A percentile compares a stretch with the other conserved stretches of the same genome.
These are phyloP conservation scores for Ormosia emarginata DNA, from an alignment of 306 rosid genomes.

Conservation along the genomic window DNA sequence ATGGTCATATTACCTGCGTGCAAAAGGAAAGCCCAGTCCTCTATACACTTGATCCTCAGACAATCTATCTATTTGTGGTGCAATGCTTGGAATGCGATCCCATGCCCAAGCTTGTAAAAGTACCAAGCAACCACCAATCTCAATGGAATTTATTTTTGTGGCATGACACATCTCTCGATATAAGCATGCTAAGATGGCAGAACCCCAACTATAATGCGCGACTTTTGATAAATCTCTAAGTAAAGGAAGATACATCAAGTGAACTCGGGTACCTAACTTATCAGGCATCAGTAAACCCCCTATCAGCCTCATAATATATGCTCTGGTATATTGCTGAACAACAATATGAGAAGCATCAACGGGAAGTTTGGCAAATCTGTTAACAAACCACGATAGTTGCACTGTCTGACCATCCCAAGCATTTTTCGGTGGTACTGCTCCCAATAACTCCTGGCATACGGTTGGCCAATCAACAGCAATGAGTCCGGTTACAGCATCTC, in stretches of 20 bases:
- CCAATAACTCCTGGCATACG: neutral
- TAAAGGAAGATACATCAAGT: neutral
- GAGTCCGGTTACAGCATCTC: neutral
- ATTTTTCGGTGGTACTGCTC: neutral
- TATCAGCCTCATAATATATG: neutral
- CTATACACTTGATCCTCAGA: neutral
- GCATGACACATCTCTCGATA: neutral
- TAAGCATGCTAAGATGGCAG: neutral
- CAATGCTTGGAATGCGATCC: neutral
- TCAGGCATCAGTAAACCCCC: neutral
- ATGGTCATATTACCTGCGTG: neutral
- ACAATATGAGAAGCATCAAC: neutral
- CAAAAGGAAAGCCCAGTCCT: neutral
- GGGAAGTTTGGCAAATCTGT: neutral
- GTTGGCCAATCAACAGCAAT: neutral
- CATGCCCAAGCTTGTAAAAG: neutral
- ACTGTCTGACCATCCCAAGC: neutral
- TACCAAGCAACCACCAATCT: neutral
- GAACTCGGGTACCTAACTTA: neutral
- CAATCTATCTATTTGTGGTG: neutral
- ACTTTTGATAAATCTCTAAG: neutral
- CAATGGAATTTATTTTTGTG: neutral
- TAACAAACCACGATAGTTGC: neutral
- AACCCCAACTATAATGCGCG: neutral
- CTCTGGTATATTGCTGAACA: neutral